Conservation (phyloP, 176 grass and related monocot genomes). For the Melocanna baccifera region DNA sequence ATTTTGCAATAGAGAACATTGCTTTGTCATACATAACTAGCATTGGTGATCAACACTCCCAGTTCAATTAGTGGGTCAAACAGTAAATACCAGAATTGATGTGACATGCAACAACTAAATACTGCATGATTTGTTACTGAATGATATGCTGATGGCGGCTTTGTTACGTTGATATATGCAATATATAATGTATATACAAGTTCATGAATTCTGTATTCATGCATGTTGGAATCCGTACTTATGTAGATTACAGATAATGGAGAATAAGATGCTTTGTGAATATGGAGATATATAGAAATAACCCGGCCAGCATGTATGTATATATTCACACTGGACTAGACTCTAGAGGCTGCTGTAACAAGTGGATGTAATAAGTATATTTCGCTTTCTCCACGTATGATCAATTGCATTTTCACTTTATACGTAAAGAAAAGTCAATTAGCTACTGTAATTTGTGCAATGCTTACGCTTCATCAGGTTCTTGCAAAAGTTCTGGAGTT, state of each 20-base stretch:
- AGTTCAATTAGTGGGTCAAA: neutral
- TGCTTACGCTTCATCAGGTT: neutral
- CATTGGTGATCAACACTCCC: neutral
- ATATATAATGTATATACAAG: neutral
- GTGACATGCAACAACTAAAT: neutral
- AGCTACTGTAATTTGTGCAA: neutral
- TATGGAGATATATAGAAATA: too few relatives aligned
- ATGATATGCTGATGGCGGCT: neutral
- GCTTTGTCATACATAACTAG: neutral
- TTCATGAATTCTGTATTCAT: neutral
- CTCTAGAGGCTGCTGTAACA: neutral
- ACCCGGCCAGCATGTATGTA: neutral
- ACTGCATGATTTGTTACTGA: neutral
- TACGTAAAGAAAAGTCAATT: neutral
- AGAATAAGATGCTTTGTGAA: neutral
- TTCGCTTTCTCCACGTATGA: neutral
- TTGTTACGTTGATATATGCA: neutral
- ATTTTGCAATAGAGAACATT: neutral
- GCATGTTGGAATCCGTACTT: neutral
- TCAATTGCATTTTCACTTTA: slow-evolving; percentile 15
- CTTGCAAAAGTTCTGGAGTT: neutral
- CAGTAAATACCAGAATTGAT: neutral
- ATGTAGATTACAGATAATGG: neutral
- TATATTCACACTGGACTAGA: neutral
- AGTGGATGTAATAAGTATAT: neutral